Percentiles rank a stretch among this genome's conserved stretches.
Evolutionary conservation across 2,329 filamentous ascomycete species (phyloP).

Genomic region (Paecilomyces formosus): DNA sequence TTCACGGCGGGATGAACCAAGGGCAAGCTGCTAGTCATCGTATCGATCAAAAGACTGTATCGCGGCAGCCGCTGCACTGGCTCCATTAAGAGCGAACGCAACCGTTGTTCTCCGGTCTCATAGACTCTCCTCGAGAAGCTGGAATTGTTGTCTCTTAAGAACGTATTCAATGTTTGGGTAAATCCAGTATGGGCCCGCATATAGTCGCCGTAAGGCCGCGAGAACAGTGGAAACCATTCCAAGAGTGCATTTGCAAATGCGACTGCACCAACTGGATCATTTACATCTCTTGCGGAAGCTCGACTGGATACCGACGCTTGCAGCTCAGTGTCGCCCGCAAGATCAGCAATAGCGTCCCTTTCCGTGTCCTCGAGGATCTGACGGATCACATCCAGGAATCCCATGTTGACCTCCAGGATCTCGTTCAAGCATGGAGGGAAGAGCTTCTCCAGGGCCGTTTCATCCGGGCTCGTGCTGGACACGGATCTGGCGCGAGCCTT

Average conservation of each 20-base stretch:
- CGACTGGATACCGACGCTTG: conserved; percentile 40
- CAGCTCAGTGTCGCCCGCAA: conserved; percentile 53
- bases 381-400: conserved; percentile 70
- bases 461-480: conserved; percentile 62
- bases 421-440: conserved; percentile 75
- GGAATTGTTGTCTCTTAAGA: conserved; percentile 68
- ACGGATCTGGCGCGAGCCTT: conserved; percentile 54
- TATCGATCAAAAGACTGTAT: conserved; percentile 94
- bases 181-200: conserved; percentile 86
- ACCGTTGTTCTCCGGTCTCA: conserved; percentile 78
- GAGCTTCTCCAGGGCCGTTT: conserved; percentile 63
- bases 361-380: conserved; percentile 76
- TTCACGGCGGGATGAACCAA: conserved; percentile 78
- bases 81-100: conserved; percentile 90
- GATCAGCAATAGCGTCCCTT: conserved; percentile 67
- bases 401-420: conserved; percentile 74
- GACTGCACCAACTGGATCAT: conserved; percentile 70
- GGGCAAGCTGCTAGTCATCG: conserved; percentile 80
- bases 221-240: conserved; percentile 90
- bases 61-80: conserved; percentile 89
- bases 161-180: conserved; percentile 68
- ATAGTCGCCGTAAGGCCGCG: conserved; percentile 85
- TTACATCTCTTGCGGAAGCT: conserved; percentile 38
- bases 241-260: conserved; percentile 73
- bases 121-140: conserved; percentile 75